phyloP scores from a whole-genome alignment of 768 basidiomycete genomes.

The Lentinula sp. region DNA sequence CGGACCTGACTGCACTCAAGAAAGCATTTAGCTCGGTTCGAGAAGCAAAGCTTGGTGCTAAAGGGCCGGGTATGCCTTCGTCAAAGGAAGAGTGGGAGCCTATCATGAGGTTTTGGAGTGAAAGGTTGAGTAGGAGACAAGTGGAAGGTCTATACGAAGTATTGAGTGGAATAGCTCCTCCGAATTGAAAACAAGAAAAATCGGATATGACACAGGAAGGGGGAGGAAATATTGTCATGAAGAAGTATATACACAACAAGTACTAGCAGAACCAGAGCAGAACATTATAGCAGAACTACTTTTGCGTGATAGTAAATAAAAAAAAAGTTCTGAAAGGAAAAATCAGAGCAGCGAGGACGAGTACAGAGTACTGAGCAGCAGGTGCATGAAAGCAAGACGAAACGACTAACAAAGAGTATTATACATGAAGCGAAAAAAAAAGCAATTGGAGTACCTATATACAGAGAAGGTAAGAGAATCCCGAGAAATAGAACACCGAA shows the following conservation, averaged over 20 bases:
- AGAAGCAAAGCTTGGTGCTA: conserved; percentile 41
- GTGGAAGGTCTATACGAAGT: conserved; percentile 66
- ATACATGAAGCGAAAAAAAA: neutral
- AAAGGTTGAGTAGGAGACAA: conserved; percentile 48
- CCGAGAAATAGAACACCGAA: neutral
- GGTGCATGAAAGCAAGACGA: neutral
- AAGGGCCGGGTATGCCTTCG: conserved; percentile 61
- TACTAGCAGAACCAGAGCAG: neutral
- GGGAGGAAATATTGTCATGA: neutral
- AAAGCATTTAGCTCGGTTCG: conserved; percentile 50
- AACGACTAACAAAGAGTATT: neutral
- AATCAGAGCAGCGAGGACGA: no score
- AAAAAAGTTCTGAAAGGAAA: neutral
- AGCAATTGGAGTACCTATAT: neutral
- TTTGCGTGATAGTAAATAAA: neutral
- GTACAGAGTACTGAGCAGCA: neutral
- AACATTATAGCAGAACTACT: neutral
- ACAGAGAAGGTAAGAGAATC: neutral
- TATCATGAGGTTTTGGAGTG: conserved; percentile 86
- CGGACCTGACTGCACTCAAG: conserved; percentile 44
- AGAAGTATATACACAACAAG: neutral
- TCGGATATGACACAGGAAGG: neutral
- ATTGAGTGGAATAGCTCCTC: conserved; percentile 31
- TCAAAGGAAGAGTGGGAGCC: conserved; percentile 76
- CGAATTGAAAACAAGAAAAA: neutral